Evolutionary conservation across 257 asterid species (phyloP), one percentile per base, ranked within the genome.

Genomic region (Primulina eburnea): DNA sequence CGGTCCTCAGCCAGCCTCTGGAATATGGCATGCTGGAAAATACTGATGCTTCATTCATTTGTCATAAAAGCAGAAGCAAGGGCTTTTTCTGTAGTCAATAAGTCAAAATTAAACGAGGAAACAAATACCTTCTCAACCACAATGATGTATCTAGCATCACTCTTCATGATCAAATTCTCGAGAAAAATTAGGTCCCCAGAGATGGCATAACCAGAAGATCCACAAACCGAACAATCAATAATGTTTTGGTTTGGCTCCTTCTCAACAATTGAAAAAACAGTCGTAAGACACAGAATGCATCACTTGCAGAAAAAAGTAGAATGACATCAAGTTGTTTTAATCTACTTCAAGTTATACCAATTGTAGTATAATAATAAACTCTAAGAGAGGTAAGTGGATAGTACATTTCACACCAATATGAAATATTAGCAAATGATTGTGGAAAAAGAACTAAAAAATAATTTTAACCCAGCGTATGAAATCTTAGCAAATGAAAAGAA

Each of bases 1-100:
- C 86, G 76, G 82, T 93, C 97, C 81, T 93, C 97, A n/a, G 92
- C 89, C 33, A 90, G 83, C 76, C 99, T 84, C 81, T 93, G 99
- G 86, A 93, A 90, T 78, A 90, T 80, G 26, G 99, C 99, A 81
- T 93, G 99, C 99, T 93, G 86, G 68, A 71, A 64, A 40, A 74
- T 58, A 53, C 70, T 17, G 18, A 10, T 24, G 10, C 61, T 73
- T 85, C 73, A 76, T 30, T 34, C 65, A 58, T 68, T 53, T 59
- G 75, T 50, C 65, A 69, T 69, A 70, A 65, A 37, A 32, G 24
- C 58, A 24, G 26, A 16, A 37, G 52, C 67, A 30, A 18, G 66
- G 30, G 28, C 18, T 37, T 47, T 58, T 35, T 56, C 2, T 8
- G 8, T 18, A 9, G 10, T 30, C 37, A 11, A 47, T 38, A 32